phyloP scores from a whole-genome alignment of 2,329 filamentous ascomycete genomes.

The Aphanocladium album region DNA sequence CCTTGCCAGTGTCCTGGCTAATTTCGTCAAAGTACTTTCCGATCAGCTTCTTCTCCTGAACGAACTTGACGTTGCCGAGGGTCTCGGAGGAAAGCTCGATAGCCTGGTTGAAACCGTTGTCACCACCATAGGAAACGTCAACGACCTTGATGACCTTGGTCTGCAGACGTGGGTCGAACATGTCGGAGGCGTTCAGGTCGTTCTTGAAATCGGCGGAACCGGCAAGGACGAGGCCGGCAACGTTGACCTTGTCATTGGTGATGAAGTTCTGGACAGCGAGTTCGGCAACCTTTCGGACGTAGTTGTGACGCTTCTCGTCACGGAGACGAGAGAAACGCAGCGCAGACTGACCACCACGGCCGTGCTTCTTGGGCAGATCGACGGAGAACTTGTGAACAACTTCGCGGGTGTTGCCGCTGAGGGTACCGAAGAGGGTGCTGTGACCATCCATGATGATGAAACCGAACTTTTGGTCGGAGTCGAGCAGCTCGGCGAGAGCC shows the following conservation, averaged over 20 bases:
- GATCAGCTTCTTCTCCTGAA: slow-evolving; percentile 99
- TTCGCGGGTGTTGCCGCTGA: slow-evolving; percentile 96
- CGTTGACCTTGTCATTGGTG: slow-evolving; percentile 96
- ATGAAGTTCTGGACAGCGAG: slow-evolving; percentile 98
- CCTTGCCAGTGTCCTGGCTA: slow-evolving; percentile 90
- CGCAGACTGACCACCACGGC: slow-evolving; percentile 98
- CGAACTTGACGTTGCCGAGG: slow-evolving; percentile 98
- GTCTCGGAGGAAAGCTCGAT: slow-evolving; percentile 95
- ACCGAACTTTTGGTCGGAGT: slow-evolving; percentile 98
- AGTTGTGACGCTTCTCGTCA: slow-evolving; percentile 99
- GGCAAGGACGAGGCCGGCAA: slow-evolving; percentile 88
- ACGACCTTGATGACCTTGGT: slow-evolving; percentile 99
- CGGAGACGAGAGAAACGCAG: slow-evolving; percentile 98
- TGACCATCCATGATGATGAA: slow-evolving; percentile 99
- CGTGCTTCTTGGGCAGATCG: slow-evolving; percentile 99
- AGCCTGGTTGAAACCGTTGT: slow-evolving; percentile 99
- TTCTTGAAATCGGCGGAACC: slow-evolving; percentile 99
- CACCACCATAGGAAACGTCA: slow-evolving; percentile 96
- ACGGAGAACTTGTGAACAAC: slow-evolving; percentile 97
- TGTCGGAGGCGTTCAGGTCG: slow-evolving; percentile 92
- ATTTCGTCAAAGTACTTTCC: slow-evolving; percentile 99
- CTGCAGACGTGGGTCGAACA: slow-evolving; percentile 90
- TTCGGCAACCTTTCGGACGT: slow-evolving; percentile 97
- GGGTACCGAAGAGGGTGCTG: slow-evolving; percentile 90
- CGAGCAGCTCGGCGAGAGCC: slow-evolving; percentile 90